These are phyloP conservation scores for Exophiala alcalophila DNA, from an alignment of 2,329 filamentous ascomycete genomes.

Conservation along the genomic window DNA sequence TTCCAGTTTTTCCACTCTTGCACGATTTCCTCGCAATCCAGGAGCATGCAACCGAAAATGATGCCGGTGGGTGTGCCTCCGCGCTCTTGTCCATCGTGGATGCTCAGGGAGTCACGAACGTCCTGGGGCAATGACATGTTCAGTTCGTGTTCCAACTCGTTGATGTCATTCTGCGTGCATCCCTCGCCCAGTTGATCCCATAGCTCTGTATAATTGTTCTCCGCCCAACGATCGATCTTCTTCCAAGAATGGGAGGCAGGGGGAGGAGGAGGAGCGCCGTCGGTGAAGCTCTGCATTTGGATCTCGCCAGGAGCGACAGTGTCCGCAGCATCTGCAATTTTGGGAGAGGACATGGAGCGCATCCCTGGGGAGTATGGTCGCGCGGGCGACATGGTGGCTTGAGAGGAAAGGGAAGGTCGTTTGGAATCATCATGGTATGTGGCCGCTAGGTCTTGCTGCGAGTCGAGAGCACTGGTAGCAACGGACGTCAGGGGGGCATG, in stretches of 20 bases:
- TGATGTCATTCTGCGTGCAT: constrained; percentile 89
- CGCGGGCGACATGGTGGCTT: constrained; percentile 54
- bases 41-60: constrained; percentile 88
- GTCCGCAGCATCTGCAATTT: constrained; percentile 25
- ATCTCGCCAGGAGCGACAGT: constrained; percentile 72
- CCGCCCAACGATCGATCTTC: constrained; percentile 89
- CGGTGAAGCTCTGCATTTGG: constrained; percentile 92
- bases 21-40: constrained; percentile 97
- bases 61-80: constrained; percentile 87
- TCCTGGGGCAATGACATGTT: constrained; percentile 93
- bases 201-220: constrained; percentile 92
- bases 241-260: constrained; percentile 87
- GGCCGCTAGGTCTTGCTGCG: constrained; percentile 75
- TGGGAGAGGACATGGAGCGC: constrained; percentile 58
- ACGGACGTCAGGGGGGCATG: constrained; percentile 82
- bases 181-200: constrained; percentile 91
- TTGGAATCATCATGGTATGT: constrained; percentile 74
- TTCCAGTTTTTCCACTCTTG: constrained; percentile 98
- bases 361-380: constrained; percentile 87
- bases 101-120: constrained; percentile 82
- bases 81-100: constrained; percentile 96
- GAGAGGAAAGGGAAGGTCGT: constrained; percentile 51
- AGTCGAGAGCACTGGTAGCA: constrained; percentile 80
- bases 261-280: constrained; percentile 84
- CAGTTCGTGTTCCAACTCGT: constrained; percentile 92